Evolutionary conservation across 1,139 yeast genomes (phyloP).

Genomic region (Hansenula sp.): DNA sequence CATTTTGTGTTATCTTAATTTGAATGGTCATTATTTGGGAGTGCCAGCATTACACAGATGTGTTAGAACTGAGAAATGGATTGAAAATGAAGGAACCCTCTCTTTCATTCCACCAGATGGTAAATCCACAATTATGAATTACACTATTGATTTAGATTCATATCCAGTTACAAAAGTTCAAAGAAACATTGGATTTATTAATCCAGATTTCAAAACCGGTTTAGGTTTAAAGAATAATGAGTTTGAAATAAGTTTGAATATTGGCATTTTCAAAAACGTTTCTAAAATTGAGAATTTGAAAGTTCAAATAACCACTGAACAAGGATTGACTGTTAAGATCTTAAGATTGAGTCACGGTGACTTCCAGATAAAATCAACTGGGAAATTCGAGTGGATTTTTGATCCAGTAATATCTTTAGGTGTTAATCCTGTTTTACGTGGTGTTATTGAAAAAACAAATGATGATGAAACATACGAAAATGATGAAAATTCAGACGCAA

Average conservation of each 20-base stretch:
- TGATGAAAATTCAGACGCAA: slow-evolving; percentile 18
- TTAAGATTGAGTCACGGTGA: slow-evolving; percentile 71
- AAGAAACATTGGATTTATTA: slow-evolving; percentile 47
- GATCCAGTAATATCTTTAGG: slow-evolving; percentile 60
- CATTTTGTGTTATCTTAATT: slow-evolving; percentile 49
- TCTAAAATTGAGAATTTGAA: slow-evolving; percentile 52
- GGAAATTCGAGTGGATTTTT: slow-evolving; percentile 70
- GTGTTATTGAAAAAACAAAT: slow-evolving; percentile 32
- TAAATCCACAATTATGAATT: slow-evolving; percentile 56
- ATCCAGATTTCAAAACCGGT: slow-evolving; percentile 55
- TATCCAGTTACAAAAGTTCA: slow-evolving; percentile 20
- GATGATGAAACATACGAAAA: background rate
- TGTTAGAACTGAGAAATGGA: slow-evolving; percentile 42
- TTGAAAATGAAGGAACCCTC: slow-evolving; percentile 35
- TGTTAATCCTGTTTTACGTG: slow-evolving; percentile 65
- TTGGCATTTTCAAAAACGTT: slow-evolving; percentile 47
- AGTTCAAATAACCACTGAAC: slow-evolving; percentile 44
- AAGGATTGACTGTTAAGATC: slow-evolving; percentile 38
- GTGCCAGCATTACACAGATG: slow-evolving; percentile 42
- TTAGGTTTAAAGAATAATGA: slow-evolving; percentile 63
- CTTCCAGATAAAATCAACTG: slow-evolving; percentile 47
- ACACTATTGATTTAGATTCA: slow-evolving; percentile 48
- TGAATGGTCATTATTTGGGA: slow-evolving; percentile 39
- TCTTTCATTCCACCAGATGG: slow-evolving; percentile 92
- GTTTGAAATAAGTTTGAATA: slow-evolving; percentile 65